Evolutionary conservation across 2,329 filamentous ascomycete genomes (phyloP), one percentile per base, ranked within the genome.

Genomic region (Grosmannia clavigera): DNA sequence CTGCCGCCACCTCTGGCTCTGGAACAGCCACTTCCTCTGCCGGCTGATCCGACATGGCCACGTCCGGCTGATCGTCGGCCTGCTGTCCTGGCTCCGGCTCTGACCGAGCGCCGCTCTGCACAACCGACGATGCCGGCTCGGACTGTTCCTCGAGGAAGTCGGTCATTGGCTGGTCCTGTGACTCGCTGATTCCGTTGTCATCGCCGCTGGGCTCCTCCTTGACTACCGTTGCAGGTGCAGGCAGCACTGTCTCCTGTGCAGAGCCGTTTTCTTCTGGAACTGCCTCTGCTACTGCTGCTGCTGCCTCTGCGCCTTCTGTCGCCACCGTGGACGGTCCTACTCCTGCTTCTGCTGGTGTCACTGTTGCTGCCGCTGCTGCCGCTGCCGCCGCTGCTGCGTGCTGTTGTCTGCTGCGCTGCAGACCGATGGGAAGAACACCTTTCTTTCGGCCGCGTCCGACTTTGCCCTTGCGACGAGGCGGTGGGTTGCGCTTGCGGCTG

Each of bases 401-500:
- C 22, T 25, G 61, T 58, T 7, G 59, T 3, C 60, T 53, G 51
- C 60, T 62, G 7, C 61, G 56, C 54, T 63, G 64, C 33, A 65
- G 54, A 10, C 64, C 64, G 0, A 60, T 40, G 3, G 74, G 73
- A 66, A 76, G 69, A 70, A 86, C 90, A 73, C 86, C 88, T 80
- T 88, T 92, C 78, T 87, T 92, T 63, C 90, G 83, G 9, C 90
- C 90, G 43, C 88, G 84, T 0, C 89, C 78, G 5, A 61, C 38
- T 71, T 88, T 92, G 55, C 81, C 78, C 77, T 92, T 95, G 71
- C 89, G 86, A 71, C 90, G 91, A 0, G 88, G 88, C 1, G 88
- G 87, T 33, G 86, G 86, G 0, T 86, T 86, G 62, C 86, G 83
- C 68, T 86, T 82, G 68, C 76, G 74, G n/a, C 68, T 70, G 2